Percentiles rank a stretch among this genome's conserved stretches.
These are phyloP conservation scores for Collybia sordida DNA, from an alignment of 768 basidiomycete genomes.

Conservation along the genomic window DNA sequence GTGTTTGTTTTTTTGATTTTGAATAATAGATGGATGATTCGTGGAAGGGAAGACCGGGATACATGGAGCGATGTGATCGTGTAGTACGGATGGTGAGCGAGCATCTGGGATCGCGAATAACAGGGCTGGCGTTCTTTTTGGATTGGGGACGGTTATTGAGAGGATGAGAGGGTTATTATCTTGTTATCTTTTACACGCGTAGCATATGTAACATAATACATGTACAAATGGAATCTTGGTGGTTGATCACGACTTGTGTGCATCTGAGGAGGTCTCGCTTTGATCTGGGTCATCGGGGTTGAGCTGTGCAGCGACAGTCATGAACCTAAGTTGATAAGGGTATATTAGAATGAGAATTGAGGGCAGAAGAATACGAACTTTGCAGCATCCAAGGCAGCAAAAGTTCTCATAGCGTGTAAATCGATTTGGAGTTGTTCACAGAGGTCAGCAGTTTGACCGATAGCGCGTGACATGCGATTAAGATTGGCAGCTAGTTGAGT, in stretches of 20 bases:
- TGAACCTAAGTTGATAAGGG: constrained; percentile 28
- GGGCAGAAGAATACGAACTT: constrained; percentile 54
- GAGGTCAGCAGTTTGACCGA: constrained; percentile 72
- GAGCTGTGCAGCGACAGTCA: constrained; percentile 40
- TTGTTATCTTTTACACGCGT: too few relatives aligned
- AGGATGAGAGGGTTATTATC: background rate
- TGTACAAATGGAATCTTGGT: too few relatives aligned
- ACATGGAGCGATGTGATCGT: constrained; percentile 32
- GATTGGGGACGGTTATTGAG: background rate
- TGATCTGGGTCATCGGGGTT: constrained; percentile 31
- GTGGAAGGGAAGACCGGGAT: constrained; percentile 16
- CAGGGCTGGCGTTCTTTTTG: constrained; percentile 8
- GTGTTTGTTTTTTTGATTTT: background rate
- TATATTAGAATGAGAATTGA: background rate
- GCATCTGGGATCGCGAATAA: constrained; percentile 28
- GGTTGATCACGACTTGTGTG: too few relatives aligned
- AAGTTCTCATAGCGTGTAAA: constrained; percentile 74
- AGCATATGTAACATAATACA: too few relatives aligned
- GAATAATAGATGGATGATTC: background rate
- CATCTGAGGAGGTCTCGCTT: too few relatives aligned
- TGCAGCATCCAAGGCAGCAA: constrained; percentile 78
- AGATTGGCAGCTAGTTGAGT: constrained; percentile 71
- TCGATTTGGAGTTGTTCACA: constrained; percentile 77
- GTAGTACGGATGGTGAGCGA: constrained; percentile 26
- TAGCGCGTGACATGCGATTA: constrained; percentile 62